Evolutionary conservation across 768 basidiomycete genomes (phyloP).

Genomic region (Suillus cothurnatus): DNA sequence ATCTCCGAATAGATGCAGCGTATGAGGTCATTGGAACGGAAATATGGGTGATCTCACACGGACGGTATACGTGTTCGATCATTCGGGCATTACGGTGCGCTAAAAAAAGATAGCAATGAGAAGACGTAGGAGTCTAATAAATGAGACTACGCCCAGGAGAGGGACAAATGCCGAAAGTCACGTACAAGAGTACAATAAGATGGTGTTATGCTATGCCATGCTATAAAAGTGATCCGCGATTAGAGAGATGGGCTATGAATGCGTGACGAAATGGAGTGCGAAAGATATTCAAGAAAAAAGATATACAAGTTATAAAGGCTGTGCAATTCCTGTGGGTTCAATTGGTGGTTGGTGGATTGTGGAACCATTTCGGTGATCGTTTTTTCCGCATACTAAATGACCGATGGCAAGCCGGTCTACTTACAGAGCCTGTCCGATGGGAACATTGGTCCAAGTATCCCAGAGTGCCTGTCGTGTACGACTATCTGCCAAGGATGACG

Average conservation of each 20-base stretch:
- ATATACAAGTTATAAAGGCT: background rate
- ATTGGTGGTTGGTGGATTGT: too few relatives aligned
- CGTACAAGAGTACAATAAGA: background rate
- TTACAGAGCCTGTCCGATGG: slow-evolving; percentile 38
- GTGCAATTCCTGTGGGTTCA: background rate
- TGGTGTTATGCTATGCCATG: background rate
- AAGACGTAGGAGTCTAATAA: background rate
- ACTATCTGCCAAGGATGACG: slow-evolving; percentile 45
- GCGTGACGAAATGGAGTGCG: background rate
- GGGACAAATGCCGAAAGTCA: background rate
- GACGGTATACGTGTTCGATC: background rate
- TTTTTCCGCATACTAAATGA: background rate
- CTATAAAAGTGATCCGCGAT: background rate
- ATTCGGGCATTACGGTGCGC: background rate
- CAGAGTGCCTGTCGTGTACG: slow-evolving; percentile 40
- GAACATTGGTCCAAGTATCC: slow-evolving; percentile 39
- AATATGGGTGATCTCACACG: background rate
- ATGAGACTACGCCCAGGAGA: background rate
- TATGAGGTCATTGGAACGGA: background rate
- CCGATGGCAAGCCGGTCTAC: background rate
- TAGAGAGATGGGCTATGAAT: background rate
- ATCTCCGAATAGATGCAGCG: too few relatives aligned
- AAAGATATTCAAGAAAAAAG: background rate
- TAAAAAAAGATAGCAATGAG: background rate
- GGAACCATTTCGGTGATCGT: background rate